Conservation (phyloP, 257 asterid species). For the Cordia subcordata region DNA sequence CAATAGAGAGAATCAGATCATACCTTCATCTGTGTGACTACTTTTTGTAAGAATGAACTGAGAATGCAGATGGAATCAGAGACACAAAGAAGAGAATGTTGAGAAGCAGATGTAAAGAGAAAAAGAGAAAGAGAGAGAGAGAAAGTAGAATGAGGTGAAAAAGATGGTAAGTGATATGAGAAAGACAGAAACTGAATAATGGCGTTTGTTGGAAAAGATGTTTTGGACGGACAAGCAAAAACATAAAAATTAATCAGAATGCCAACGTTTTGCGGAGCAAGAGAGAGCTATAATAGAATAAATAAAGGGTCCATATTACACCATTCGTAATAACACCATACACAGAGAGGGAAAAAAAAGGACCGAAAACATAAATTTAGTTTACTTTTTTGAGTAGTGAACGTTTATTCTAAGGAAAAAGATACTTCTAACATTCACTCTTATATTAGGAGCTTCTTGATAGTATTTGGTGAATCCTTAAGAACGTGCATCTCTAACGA, state of each 20-base stretch:
- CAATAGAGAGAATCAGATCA: conserved; percentile 17
- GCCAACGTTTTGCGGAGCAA: too few species aligned
- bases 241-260: background rate
- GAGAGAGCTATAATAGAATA: too few species aligned
- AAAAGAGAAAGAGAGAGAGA: background rate
- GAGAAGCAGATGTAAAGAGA: conserved; percentile 14
- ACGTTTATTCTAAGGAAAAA: too few species aligned
- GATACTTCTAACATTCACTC: too few species aligned
- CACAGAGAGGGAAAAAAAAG: too few species aligned
- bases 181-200: conserved; percentile 31
- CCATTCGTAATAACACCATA: too few species aligned
- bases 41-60: background rate
- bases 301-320: too few species aligned
- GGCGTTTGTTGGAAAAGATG: conserved; percentile 12
- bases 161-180: conserved; percentile 7
- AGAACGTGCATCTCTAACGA: too few species aligned
- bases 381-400: too few species aligned
- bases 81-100: conserved; percentile 6
- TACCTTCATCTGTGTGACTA: conserved; percentile 50
- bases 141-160: conserved; percentile 10
- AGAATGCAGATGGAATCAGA: conserved; percentile 5
- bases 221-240: conserved; percentile 7
- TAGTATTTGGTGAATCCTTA: too few species aligned
- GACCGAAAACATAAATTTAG: too few species aligned
- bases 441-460: too few species aligned